Percentiles rank a stretch among this genome's conserved stretches.
Evolutionary conservation across 305 asterid genomes (phyloP).

Genomic region (Solanum hybrid): DNA sequence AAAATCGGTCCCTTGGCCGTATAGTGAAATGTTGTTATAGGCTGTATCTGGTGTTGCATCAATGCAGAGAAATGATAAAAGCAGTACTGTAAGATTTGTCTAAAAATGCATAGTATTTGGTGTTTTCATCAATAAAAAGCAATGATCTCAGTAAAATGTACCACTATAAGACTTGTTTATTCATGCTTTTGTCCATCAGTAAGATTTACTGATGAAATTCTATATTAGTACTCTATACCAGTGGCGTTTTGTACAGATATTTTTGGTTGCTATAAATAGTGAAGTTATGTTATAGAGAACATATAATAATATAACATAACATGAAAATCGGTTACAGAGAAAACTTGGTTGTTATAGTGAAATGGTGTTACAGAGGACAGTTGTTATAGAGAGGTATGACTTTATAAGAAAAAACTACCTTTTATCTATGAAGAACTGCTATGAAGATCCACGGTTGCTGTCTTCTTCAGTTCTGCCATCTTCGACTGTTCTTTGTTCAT

Average conservation of each 20-base stretch:
- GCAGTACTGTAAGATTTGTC: neutral
- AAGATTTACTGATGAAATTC: neutral
- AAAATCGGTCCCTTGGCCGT: neutral
- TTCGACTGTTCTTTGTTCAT: conserved; percentile 12
- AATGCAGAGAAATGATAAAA: neutral
- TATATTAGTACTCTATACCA: neutral
- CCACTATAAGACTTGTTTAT: neutral
- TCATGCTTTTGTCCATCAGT: neutral
- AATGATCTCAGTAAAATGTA: neutral
- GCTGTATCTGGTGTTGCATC: neutral
- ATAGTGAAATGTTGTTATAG: neutral
- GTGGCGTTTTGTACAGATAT: neutral
- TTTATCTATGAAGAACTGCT: conserved; percentile 13
- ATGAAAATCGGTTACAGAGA: neutral
- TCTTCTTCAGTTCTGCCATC: conserved; percentile 25
- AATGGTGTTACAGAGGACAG: neutral
- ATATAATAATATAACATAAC: neutral
- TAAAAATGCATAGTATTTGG: neutral
- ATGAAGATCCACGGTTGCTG: conserved; percentile 9
- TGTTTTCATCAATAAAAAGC: neutral
- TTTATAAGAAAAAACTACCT: neutral
- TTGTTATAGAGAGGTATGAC: neutral
- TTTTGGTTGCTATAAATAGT: neutral
- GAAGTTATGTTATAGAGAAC: neutral
- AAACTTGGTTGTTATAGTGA: neutral